phyloP scores from a whole-genome alignment of 2,329 filamentous ascomycete genomes.

The Coleophoma eucalyptorum region DNA sequence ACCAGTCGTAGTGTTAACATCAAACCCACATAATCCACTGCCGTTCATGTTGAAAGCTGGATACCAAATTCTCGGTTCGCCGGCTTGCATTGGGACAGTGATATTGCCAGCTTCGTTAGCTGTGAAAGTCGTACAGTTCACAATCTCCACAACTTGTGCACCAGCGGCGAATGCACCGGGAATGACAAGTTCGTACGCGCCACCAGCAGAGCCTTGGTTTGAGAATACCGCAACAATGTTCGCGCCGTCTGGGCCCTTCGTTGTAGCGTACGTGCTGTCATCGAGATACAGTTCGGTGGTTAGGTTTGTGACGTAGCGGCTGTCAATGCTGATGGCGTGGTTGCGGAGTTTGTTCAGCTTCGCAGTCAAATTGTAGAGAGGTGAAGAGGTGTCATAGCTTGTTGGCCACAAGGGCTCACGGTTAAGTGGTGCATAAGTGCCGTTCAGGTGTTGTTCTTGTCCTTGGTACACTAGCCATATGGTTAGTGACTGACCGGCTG shows the following conservation, averaged over 20 bases:
- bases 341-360: conserved; percentile 39
- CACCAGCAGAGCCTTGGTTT: not conserved
- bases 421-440: conserved; percentile 30
- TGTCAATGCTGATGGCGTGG: conserved; percentile 2
- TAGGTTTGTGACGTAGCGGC: not conserved
- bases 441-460: conserved; percentile 43
- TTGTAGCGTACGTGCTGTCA: not conserved
- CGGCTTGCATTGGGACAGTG: conserved; percentile 15
- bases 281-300: not conserved
- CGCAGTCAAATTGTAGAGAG: conserved; percentile 33
- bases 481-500: conserved; percentile 12
- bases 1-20: not conserved
- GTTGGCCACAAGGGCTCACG: conserved; percentile 36
- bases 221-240: conserved; percentile 4
- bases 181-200: not conserved
- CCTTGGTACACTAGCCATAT: conserved; percentile 39
- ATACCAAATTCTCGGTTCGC: conserved; percentile 36
- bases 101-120: conserved; percentile 1
- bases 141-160: not conserved
- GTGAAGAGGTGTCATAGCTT: conserved; percentile 30
- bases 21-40: not conserved
- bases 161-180: not conserved
- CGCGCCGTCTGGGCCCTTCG: not conserved
- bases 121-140: not conserved
- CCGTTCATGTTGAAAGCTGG: conserved; percentile 11